Evolutionary conservation across 495 filamentous ascomycete genomes (phyloP).

Genomic region (Cryomyces antarcticus): DNA sequence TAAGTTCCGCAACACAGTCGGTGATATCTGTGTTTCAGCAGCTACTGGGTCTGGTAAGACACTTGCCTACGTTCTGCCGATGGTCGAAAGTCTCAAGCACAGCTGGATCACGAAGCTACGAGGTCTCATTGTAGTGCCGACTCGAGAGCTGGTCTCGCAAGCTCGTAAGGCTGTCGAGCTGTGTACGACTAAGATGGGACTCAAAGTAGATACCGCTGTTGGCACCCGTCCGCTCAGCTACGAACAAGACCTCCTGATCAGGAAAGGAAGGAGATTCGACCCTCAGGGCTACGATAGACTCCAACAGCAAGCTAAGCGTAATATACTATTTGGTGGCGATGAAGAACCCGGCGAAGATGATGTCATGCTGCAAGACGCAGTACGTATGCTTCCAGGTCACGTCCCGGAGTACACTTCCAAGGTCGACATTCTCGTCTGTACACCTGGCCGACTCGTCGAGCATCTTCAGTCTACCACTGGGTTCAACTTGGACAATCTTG

Average conservation of each 20-base stretch:
- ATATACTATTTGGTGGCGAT: constrained; percentile 7
- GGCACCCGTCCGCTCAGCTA: constrained; percentile 56
- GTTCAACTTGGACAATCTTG: constrained; percentile 50
- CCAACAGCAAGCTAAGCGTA: constrained; percentile 12
- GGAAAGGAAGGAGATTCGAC: constrained; percentile 37
- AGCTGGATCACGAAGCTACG: constrained; percentile 39
- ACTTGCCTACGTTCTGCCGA: constrained; percentile 70
- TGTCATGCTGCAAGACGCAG: constrained; percentile 22
- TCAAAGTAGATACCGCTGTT: constrained; percentile 63
- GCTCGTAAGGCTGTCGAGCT: constrained; percentile 51
- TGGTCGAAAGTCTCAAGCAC: constrained; percentile 50
- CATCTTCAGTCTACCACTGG: constrained; percentile 68
- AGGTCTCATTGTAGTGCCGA: constrained; percentile 70
- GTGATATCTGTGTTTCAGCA: constrained; percentile 74
- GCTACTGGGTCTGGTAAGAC: constrained; percentile 91
- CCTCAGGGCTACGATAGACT: constrained; percentile 26
- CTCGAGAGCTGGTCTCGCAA: constrained; percentile 73
- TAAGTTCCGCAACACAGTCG: constrained; percentile 27
- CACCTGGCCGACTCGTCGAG: constrained; percentile 80
- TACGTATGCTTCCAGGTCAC: constrained; percentile 31
- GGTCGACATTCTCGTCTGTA: constrained; percentile 79
- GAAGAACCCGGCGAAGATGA: constrained; percentile 23
- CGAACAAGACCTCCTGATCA: constrained; percentile 51
- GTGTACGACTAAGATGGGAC: constrained; percentile 37
- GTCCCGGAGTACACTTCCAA: constrained; percentile 42